Conservation (phyloP, 179 eudicot genomes). For the Spergularia azorica region DNA sequence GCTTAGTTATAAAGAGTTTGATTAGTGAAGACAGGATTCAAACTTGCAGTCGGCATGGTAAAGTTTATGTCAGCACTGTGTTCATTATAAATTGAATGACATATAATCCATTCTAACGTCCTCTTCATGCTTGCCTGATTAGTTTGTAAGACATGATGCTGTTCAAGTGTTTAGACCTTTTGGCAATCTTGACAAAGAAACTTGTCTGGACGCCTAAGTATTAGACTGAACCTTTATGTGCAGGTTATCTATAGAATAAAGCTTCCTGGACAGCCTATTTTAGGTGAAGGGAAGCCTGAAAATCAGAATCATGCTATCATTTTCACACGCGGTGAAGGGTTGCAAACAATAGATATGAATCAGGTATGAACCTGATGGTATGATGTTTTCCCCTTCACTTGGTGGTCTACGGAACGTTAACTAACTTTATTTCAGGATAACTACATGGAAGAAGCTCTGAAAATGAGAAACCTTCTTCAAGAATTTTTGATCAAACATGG, state of each 20-base stretch:
- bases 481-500: constrained; percentile 88
- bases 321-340: constrained; percentile 96
- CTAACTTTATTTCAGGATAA: constrained; percentile 58
- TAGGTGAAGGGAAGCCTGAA: constrained; percentile 99
- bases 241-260: constrained; percentile 82
- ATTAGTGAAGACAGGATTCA: background rate
- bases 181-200: background rate
- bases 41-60: too few relatives aligned
- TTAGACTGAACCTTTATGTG: constrained; percentile 10
- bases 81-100: background rate
- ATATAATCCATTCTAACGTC: background rate
- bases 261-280: constrained; percentile 88
- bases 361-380: constrained; percentile 45
- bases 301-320: constrained; percentile 98
- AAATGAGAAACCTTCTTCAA: constrained; percentile 91
- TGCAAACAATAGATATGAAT: constrained; percentile 99
- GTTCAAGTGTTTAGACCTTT: background rate
- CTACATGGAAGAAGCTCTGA: constrained; percentile 96
- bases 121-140: constrained; percentile 3
- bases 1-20: background rate
- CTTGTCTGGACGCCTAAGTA: background rate
- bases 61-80: background rate
- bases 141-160: background rate
- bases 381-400: background rate
- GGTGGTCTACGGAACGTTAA: background rate